phyloP scores from a whole-genome alignment of 1,284 basidiomycete genomes.

The Naganishia sp. region DNA sequence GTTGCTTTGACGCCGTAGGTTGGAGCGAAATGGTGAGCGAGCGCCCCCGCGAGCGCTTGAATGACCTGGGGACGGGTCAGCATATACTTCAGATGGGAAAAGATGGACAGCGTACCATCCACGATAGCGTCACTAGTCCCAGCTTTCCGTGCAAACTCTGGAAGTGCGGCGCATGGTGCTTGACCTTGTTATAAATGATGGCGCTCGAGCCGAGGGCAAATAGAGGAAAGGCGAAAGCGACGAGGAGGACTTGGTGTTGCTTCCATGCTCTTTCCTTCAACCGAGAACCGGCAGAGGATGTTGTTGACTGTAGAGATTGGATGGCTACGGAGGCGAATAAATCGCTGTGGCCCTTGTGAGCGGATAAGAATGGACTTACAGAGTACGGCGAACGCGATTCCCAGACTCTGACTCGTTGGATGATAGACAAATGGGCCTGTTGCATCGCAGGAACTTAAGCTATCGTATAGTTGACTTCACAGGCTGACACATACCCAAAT shows the following conservation, averaged over 20 bases:
- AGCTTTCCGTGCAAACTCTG: constrained; percentile 49
- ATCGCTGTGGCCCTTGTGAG: not conserved
- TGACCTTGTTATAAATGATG: constrained; percentile 52
- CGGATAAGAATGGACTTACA: constrained; percentile 35
- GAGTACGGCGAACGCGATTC: constrained; percentile 44
- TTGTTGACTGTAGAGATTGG: constrained; percentile 46
- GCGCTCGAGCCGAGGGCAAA: constrained; percentile 44
- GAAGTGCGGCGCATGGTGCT: constrained; percentile 46
- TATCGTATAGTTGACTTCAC: not conserved
- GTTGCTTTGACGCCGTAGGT: constrained; percentile 41
- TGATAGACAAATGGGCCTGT: constrained; percentile 46
- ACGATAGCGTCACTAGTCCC: constrained; percentile 41
- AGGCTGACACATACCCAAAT: constrained; percentile 1
- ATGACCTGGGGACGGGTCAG: constrained; percentile 30
- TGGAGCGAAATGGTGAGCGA: constrained; percentile 42
- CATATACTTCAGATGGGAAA: not conserved
- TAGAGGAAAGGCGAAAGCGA: constrained; percentile 42
- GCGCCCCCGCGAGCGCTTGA: constrained; percentile 44
- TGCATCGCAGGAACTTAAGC: constrained; percentile 23
- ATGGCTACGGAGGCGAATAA: constrained; percentile 36
- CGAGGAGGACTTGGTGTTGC: constrained; percentile 45
- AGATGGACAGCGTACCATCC: constrained; percentile 36
- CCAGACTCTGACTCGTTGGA: constrained; percentile 47
- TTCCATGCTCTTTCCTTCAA: constrained; percentile 41
- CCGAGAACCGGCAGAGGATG: constrained; percentile 35